Evolutionary conservation across 805 yeast species (phyloP).

Genomic region (Blastobotrys terrestris): DNA sequence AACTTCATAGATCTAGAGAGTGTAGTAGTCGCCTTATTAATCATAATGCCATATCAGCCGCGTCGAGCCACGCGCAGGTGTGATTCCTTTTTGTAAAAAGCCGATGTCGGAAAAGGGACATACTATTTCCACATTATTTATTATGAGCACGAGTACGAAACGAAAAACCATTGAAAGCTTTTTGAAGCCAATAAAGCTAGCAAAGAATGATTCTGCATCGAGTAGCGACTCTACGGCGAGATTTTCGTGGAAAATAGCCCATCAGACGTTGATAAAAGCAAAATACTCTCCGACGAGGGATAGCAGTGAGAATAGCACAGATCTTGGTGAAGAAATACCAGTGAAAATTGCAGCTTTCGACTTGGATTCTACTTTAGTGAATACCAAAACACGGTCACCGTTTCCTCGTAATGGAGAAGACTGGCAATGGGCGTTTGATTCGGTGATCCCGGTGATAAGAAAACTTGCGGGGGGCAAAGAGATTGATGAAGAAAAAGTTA

Average conservation of each 20-base stretch:
- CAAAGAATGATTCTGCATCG: not conserved
- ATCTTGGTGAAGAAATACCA: not conserved
- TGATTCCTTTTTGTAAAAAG: not conserved
- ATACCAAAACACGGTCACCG: conserved; percentile 54
- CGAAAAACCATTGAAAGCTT: not conserved
- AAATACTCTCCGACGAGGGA: conserved; percentile 3
- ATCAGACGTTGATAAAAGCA: conserved; percentile 4
- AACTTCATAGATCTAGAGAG: too few species aligned
- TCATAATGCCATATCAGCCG: too few species aligned
- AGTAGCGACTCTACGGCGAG: not conserved
- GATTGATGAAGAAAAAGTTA: not conserved
- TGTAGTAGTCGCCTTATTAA: too few species aligned
- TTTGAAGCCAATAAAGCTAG: not conserved
- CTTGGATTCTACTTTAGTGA: conserved; percentile 72
- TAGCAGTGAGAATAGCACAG: not conserved
- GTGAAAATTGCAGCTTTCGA: conserved; percentile 66
- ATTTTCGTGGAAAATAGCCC: not conserved
- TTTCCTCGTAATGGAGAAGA: conserved; percentile 59
- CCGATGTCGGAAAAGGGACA: not conserved
- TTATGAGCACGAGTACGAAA: not conserved
- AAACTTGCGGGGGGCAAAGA: not conserved
- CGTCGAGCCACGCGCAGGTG: not conserved
- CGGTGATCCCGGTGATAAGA: not conserved
- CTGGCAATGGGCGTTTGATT: conserved; percentile 57
- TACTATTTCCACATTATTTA: too few species aligned